phyloP scores from a whole-genome alignment of 345 rosid genomes.

The Eucalyptus dawsonii region DNA sequence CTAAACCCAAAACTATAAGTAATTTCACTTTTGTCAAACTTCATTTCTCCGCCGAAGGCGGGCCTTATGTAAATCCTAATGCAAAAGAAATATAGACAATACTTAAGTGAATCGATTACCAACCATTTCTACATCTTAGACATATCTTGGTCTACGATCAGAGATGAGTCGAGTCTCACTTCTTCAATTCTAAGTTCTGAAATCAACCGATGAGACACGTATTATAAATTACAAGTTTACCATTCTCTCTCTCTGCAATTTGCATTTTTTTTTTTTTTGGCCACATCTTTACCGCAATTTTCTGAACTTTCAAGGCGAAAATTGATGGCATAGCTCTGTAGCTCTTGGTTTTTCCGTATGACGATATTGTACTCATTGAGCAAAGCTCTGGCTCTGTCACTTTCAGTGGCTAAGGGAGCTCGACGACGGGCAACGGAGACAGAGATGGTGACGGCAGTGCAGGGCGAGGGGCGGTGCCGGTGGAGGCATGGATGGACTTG shows the following conservation, averaged over 20 bases:
- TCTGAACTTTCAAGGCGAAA: background rate
- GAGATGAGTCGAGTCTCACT: background rate
- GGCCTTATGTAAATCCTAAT: background rate
- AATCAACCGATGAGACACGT: background rate
- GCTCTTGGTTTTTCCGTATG: background rate
- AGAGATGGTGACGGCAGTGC: background rate
- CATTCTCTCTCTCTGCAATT: background rate
- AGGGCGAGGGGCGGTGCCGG: background rate
- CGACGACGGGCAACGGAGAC: background rate
- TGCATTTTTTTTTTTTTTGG: background rate
- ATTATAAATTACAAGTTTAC: background rate
- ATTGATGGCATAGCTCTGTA: accelerated
- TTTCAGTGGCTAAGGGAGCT: background rate
- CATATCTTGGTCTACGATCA: background rate
- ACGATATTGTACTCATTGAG: background rate
- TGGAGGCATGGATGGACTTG: background rate
- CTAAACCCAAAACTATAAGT: background rate
- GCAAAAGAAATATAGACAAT: background rate
- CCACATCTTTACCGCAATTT: background rate
- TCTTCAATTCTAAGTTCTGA: background rate
- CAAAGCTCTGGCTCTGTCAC: background rate
- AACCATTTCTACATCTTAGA: background rate
- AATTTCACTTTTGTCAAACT: background rate
- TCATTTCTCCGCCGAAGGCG: background rate
- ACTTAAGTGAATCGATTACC: background rate